phyloP scores from a whole-genome alignment of 2,329 filamentous ascomycete genomes.

The Aspergillus pseudoterreus region DNA sequence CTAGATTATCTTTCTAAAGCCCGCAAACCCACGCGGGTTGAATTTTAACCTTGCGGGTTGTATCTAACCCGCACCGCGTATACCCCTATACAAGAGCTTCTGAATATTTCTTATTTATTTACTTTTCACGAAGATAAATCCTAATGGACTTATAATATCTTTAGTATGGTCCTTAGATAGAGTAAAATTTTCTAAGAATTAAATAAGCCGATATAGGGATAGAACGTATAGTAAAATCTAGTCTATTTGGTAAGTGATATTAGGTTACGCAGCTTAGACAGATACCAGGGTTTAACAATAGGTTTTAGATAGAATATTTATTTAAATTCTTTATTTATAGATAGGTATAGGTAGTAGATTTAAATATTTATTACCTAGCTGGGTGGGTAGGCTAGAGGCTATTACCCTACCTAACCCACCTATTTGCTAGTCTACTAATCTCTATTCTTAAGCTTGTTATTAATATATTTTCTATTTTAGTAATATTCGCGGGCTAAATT shows the following conservation, averaged over 20 bases:
- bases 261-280: conserved; percentile 7
- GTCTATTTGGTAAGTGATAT: conserved; percentile 4
- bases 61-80: too few species aligned
- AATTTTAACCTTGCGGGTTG: too few species aligned
- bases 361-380: background rate
- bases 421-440: too few species aligned
- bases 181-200: conserved; percentile 8
- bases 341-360: too few species aligned
- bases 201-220: conserved; percentile 6
- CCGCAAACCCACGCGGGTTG: too few species aligned
- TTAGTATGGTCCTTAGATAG: conserved; percentile 9
- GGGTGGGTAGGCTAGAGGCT: too few species aligned
- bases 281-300: conserved; percentile 6
- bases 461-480: conserved; percentile 11
- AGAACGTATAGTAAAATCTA: conserved; percentile 4
- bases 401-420: too few species aligned
- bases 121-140: conserved; percentile 13
- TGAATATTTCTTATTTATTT: conserved; percentile 6
- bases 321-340: too few species aligned
- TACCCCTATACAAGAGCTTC: too few species aligned
- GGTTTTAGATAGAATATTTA: too few species aligned
- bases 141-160: conserved; percentile 11
- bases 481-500: conserved; percentile 9
- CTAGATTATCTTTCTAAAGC: too few species aligned
- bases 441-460: conserved; percentile 3